Evolutionary conservation across 2,329 filamentous ascomycete genomes (phyloP).

Genomic region (Phaeosphaeria sp.): DNA sequence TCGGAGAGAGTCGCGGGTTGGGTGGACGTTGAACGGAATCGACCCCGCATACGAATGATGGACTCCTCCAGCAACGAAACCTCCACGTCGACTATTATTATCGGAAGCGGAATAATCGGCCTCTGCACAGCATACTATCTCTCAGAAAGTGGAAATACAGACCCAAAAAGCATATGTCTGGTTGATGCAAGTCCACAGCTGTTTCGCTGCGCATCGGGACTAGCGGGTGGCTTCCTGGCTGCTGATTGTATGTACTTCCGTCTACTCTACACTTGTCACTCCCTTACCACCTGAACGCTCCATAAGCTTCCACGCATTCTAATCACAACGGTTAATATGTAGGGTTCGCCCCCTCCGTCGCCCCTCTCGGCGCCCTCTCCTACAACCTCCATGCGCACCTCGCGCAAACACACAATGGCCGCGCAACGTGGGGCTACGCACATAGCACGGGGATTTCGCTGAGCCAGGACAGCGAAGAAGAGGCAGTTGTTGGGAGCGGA

Average conservation of each 20-base stretch:
- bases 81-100: conserved; percentile 37
- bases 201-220: conserved; percentile 77
- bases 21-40: neutral
- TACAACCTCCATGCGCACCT: conserved; percentile 73
- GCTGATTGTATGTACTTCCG: conserved; percentile 70
- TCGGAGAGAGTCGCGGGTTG: neutral
- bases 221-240: conserved; percentile 76
- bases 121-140: conserved; percentile 68
- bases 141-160: conserved; percentile 50
- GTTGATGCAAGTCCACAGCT: conserved; percentile 66
- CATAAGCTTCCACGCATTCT: neutral
- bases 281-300: neutral
- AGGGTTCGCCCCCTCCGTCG: conserved; percentile 65
- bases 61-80: conserved; percentile 7
- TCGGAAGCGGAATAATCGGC: conserved; percentile 56
- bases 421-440: conserved; percentile 65
- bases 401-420: conserved; percentile 65
- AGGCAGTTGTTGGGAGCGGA: conserved; percentile 53
- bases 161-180: conserved; percentile 61
- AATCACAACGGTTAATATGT: neutral
- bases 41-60: conserved; percentile 15
- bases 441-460: conserved; percentile 64
- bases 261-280: too few relatives aligned
- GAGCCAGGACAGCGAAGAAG: conserved; percentile 56
- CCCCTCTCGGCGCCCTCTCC: conserved; percentile 69